Evolutionary conservation across 257 asterid genomes (phyloP).

Genomic region (Scutellaria minor): DNA sequence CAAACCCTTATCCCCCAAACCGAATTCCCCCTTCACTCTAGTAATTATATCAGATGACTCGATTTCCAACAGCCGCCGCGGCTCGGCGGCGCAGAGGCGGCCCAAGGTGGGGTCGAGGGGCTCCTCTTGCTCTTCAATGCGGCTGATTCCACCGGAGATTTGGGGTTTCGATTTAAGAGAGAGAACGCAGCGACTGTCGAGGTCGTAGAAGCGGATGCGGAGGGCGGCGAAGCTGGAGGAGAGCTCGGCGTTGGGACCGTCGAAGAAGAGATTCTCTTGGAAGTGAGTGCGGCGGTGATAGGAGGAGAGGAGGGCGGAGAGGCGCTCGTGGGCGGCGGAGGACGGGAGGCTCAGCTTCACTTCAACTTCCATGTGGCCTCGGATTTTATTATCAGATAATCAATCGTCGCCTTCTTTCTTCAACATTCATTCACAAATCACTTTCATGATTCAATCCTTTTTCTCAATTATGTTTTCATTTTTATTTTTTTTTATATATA

Average conservation of each 20-base stretch:
- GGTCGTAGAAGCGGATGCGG: constrained; percentile 96
- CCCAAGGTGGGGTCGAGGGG: constrained; percentile 68
- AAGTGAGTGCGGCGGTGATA: constrained; percentile 66
- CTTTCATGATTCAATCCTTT: too few relatives aligned
- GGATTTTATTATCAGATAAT: constrained; percentile 12
- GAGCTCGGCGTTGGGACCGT: constrained; percentile 70
- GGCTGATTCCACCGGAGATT: constrained; percentile 72
- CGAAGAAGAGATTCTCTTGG: constrained; percentile 88
- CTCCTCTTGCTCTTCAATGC: constrained; percentile 82
- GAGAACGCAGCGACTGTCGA: constrained; percentile 68
- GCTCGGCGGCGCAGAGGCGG: constrained; percentile 74
- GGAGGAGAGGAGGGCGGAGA: constrained; percentile 66
- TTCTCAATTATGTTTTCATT: too few relatives aligned
- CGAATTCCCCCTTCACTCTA: constrained; percentile 63
- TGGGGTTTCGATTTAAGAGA: constrained; percentile 77
- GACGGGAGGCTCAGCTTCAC: constrained; percentile 80
- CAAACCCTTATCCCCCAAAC: constrained; percentile 52
- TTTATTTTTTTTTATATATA: too few relatives aligned
- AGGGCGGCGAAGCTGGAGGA: constrained; percentile 78
- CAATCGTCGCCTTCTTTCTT: too few relatives aligned
- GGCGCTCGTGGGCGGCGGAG: constrained; percentile 65
- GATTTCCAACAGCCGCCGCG: constrained; percentile 58
- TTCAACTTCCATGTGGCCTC: constrained; percentile 71
- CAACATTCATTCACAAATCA: too few relatives aligned
- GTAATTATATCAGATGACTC: constrained; percentile 52